A percentile compares a stretch with the other conserved stretches of the same genome.
phyloP scores from a whole-genome alignment of 495 filamentous ascomycete genomes.

The Talaromyces proteolyticus region DNA sequence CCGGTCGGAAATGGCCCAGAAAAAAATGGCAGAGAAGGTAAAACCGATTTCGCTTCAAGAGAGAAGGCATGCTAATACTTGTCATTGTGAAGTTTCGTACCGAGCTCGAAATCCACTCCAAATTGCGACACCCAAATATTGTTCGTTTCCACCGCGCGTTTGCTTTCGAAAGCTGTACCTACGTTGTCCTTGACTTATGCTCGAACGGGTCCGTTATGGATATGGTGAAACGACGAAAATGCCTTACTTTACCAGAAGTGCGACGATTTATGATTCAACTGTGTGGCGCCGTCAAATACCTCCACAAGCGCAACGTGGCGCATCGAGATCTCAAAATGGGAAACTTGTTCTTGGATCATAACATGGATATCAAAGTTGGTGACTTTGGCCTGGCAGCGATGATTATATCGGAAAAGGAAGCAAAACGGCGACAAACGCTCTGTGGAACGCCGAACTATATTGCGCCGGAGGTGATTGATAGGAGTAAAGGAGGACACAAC shows the following conservation, averaged over 20 bases:
- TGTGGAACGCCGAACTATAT: slow-evolving; percentile 99
- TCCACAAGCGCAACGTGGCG: slow-evolving; percentile 90
- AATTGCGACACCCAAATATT: slow-evolving; percentile 90
- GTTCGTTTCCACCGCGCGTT: slow-evolving; percentile 95
- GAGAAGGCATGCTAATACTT: no score
- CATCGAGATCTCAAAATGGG: slow-evolving; percentile 98
- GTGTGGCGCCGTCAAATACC: slow-evolving; percentile 92
- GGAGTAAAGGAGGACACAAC: slow-evolving; percentile 74
- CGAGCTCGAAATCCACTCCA: slow-evolving; percentile 95
- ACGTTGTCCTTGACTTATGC: slow-evolving; percentile 90
- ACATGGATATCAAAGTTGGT: slow-evolving; percentile 97
- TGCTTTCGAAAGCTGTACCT: slow-evolving; percentile 80
- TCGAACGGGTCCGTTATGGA: slow-evolving; percentile 98
- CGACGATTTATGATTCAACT: slow-evolving; percentile 90
- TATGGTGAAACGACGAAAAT: slow-evolving; percentile 86
- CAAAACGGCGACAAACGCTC: slow-evolving; percentile 78
- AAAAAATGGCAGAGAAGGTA: slow-evolving; percentile 88
- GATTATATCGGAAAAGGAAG: slow-evolving; percentile 78
- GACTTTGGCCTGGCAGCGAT: slow-evolving; percentile 97
- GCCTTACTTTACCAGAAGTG: slow-evolving; percentile 83
- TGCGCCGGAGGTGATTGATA: slow-evolving; percentile 85
- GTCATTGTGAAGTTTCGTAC: slow-evolving; percentile 99
- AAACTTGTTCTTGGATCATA: slow-evolving; percentile 89
- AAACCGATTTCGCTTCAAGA: neutral
- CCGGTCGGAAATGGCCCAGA: slow-evolving; percentile 76